Evolutionary conservation across 2,329 filamentous ascomycete species (phyloP).

Genomic region (Aspergillus niger): DNA sequence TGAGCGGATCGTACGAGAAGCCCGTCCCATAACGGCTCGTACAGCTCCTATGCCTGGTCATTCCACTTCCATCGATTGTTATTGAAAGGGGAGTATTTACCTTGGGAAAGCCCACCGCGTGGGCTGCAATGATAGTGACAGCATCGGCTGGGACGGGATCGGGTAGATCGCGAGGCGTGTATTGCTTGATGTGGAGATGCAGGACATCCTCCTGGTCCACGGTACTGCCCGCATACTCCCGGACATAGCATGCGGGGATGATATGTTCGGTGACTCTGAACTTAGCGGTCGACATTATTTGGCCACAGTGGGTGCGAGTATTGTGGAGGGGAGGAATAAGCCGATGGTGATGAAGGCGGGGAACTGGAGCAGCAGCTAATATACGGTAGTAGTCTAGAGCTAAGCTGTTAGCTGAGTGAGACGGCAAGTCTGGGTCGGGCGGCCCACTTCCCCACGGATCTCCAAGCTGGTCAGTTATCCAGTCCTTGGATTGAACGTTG

Average conservation of each 20-base stretch:
- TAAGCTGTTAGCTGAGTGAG: no score
- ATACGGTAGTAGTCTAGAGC: no score
- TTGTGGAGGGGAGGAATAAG: no score
- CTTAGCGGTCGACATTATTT: neutral
- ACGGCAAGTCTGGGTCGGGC: no score
- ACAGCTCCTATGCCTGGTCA: slow-evolving; percentile 65
- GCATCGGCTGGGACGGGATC: neutral
- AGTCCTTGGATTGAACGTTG: no score
- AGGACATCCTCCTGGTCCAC: neutral
- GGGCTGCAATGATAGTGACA: slow-evolving; percentile 15
- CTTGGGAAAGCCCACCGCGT: slow-evolving; percentile 15
- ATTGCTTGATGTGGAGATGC: slow-evolving; percentile 13
- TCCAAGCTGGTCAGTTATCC: no score
- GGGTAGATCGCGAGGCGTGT: slow-evolving; percentile 8
- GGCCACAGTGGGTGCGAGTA: no score
- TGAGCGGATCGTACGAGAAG: slow-evolving; percentile 58
- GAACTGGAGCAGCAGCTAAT: no score
- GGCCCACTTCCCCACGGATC: no score
- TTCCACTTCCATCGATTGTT: neutral
- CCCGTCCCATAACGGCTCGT: slow-evolving; percentile 84
- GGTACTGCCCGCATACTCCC: neutral
- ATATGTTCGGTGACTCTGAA: neutral
- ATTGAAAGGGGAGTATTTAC: neutral
- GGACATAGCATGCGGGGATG: neutral
- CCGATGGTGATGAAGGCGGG: no score